Evolutionary conservation across 306 rosid genomes (phyloP).

Genomic region (Fragaria iinumae): DNA sequence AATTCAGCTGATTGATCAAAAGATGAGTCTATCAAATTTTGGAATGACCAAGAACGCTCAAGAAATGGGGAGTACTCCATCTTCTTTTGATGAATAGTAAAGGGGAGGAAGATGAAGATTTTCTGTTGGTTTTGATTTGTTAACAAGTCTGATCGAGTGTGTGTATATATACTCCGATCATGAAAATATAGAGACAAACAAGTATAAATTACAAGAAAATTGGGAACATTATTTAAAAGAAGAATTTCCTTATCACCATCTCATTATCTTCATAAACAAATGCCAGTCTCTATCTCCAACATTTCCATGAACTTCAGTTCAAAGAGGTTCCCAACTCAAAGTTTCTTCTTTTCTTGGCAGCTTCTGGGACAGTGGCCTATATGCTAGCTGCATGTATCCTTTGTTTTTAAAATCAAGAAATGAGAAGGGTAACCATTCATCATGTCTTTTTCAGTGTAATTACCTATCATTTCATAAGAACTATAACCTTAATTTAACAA

Average conservation of each 20-base stretch:
- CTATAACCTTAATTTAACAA: constrained; percentile 9
- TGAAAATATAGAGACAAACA: constrained; percentile 7
- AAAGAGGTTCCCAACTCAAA: constrained; percentile 28
- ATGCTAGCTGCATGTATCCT: constrained; percentile 6
- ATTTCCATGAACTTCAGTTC: constrained; percentile 17
- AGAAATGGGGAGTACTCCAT: constrained; percentile 40
- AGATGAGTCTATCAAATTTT: constrained; percentile 28
- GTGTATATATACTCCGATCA: not conserved
- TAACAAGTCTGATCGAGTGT: not conserved
- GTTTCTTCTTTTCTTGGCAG: constrained; percentile 29
- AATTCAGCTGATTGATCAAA: constrained; percentile 31
- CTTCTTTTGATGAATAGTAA: not conserved
- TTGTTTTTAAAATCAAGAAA: constrained; percentile 9
- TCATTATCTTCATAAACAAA: constrained; percentile 21
- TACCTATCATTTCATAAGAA: constrained; percentile 33
- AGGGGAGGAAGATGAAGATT: constrained; percentile 17
- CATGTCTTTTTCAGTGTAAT: constrained; percentile 41
- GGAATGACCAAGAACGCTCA: constrained; percentile 35
- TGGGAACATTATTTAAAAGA: not conserved
- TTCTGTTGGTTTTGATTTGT: constrained; percentile 16
- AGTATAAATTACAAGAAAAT: not conserved
- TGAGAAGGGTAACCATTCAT: constrained; percentile 21
- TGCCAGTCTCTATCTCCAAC: constrained; percentile 32
- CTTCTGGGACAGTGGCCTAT: constrained; percentile 25
- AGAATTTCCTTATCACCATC: constrained; percentile 12